Evolutionary conservation across 1,284 basidiomycete species (phyloP), one percentile per base, ranked within the genome.

Genomic region (Cutaneotrichosporon cavernicola): DNA sequence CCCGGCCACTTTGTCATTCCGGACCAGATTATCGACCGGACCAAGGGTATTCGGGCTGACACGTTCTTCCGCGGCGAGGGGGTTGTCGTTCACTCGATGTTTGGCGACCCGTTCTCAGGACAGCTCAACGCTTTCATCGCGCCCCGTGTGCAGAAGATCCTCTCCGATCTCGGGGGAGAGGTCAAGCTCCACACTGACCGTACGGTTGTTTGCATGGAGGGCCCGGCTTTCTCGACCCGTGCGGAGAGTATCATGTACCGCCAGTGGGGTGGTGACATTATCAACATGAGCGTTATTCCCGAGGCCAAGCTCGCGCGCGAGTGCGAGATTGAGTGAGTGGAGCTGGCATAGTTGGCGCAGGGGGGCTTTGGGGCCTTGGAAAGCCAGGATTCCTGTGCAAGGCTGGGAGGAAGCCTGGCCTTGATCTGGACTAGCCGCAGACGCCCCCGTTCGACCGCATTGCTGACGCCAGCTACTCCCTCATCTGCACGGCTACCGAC

Each of bases 191-290:
- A 95, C 79, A 87, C 85, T 21, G 88, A 86, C 53, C 95, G 91
- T 83, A 90, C 88, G 11, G 88, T 97, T 61, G 89, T 99, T 50
- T 96, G 92, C 78, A 99, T 99, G 94, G 96, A 99, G 77, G 96
- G 96, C 31, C 78, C 76, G 32, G 77, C 77, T 2, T 82, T 82
- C 72, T 83, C 91, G 61, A 99, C 96, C 5, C 85, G 96, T 43
- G 97, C 96, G 22, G 96, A 99, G 85, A 93, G 90, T 73, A 75
- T 87, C 72, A 96, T 98, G 93, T 97, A 98, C 81, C 85, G 94
- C 47, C 84, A 86, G 61, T 94, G 90, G 89, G 95, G 94, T 14
- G 96, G 89, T 7, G 94, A 97, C 80, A 84, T 97, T 73, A 96
- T 97, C 83, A 95, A 94, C 80, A 83, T 97, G 95, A 95, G 90